Percentiles rank a stretch among this genome's conserved stretches.
Evolutionary conservation across 1,284 basidiomycete genomes (phyloP).

Genomic region (Microbotryum saponariae): DNA sequence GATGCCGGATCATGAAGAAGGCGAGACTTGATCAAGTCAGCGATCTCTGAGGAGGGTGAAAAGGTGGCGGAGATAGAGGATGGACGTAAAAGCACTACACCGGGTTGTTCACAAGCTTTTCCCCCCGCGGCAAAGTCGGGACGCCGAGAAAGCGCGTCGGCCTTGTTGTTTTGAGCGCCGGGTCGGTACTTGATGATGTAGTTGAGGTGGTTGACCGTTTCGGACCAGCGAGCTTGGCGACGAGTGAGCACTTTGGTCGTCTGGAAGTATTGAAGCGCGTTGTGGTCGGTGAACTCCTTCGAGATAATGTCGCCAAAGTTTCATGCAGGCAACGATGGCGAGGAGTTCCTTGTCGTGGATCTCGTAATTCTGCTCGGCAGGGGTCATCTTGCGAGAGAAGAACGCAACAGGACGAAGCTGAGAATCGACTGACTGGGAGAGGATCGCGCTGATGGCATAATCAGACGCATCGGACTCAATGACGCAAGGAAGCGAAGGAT

Average conservation of each 20-base stretch:
- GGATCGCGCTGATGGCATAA: slow-evolving; percentile 23
- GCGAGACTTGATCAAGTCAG: too few species aligned
- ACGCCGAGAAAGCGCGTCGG: slow-evolving; percentile 46
- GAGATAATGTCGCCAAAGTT: slow-evolving; percentile 43
- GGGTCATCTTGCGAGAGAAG: slow-evolving; percentile 28
- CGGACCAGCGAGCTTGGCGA: slow-evolving; percentile 45
- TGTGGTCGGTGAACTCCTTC: slow-evolving; percentile 42
- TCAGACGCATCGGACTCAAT: slow-evolving; percentile 38
- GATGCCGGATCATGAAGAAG: too few species aligned
- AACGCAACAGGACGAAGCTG: slow-evolving; percentile 33
- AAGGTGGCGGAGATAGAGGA: too few species aligned
- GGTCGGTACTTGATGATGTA: slow-evolving; percentile 44
- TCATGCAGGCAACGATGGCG: slow-evolving; percentile 26
- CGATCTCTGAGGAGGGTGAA: too few species aligned
- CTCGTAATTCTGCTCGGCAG: slow-evolving; percentile 47
- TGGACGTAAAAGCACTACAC: too few species aligned
- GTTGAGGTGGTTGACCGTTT: slow-evolving; percentile 41
- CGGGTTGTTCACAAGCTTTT: background rate
- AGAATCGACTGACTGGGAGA: slow-evolving; percentile 16
- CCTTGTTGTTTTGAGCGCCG: slow-evolving; percentile 39
- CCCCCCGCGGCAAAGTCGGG: slow-evolving; percentile 36
- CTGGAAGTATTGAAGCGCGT: slow-evolving; percentile 46
- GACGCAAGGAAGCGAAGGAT: slow-evolving; percentile 37
- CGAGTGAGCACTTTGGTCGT: slow-evolving; percentile 42
- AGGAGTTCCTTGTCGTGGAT: slow-evolving; percentile 49